Conservation (phyloP, 129 eudicot genomes). For the Centaurea solstitialis region DNA sequence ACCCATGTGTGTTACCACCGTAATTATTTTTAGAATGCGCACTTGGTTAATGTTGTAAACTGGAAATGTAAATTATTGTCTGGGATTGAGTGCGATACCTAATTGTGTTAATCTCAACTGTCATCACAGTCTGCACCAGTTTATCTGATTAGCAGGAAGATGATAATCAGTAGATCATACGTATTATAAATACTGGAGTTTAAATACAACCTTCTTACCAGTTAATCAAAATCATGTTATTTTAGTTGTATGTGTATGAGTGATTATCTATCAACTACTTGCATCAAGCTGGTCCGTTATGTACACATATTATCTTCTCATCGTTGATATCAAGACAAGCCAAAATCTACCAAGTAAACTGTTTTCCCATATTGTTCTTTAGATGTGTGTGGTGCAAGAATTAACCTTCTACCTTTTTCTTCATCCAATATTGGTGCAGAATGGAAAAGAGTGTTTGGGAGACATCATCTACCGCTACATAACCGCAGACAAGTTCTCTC, state of each 20-base stretch:
- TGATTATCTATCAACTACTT: neutral
- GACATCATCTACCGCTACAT: slow-evolving; percentile 83
- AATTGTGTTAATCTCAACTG: too few relatives aligned
- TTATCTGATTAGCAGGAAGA: neutral
- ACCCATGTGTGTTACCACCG: neutral
- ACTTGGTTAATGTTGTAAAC: too few relatives aligned
- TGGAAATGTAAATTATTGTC: too few relatives aligned
- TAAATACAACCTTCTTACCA: neutral
- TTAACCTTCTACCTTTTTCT: neutral
- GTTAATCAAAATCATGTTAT: neutral
- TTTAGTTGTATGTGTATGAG: neutral
- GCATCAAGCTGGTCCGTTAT: neutral
- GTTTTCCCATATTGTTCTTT: slow-evolving; percentile 4
- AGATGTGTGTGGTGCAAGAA: neutral
- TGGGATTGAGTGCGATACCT: too few relatives aligned
- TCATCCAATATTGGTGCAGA: slow-evolving; percentile 47
- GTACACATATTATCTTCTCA: neutral
- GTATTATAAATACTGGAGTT: neutral
- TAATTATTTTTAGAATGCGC: too few relatives aligned
- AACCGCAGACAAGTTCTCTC: slow-evolving; percentile 81
- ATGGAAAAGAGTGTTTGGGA: slow-evolving; percentile 88
- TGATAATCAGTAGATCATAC: neutral
- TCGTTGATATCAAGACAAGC: neutral
- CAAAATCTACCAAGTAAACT: neutral
- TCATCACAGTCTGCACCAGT: neutral